Evolutionary conservation across 805 yeast species (phyloP), one percentile per base, ranked within the genome.

Genomic region (Ogataea henricii): DNA sequence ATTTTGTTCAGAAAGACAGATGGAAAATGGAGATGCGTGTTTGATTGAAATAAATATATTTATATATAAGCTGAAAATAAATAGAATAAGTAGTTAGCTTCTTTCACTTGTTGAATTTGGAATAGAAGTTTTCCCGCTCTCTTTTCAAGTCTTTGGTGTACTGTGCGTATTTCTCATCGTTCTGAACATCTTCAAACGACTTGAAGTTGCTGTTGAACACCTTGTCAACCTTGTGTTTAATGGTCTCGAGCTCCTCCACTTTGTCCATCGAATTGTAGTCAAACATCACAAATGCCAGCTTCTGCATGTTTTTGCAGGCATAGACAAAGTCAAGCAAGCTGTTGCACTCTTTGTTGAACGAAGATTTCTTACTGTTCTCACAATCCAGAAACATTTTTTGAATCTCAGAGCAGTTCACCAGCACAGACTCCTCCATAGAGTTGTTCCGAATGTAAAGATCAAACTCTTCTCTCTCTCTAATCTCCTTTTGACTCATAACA

Each of bases 391-490:
- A 65, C 27, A 38, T 35, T n/a, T 51, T 40, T 38, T 64, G 69
- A 4, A 66, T 51, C 44, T 68, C 73, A 12, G 69, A 55, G 45
- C 73, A 69, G 47, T 69, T 69, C 10, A 60, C 58, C 4, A 59
- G 46, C 1, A 66, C 62, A 2, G 66, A 60, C 47, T 65, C 68
- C 14, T 54, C 52, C 9, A 56, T 40, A 2, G 62, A 56, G 41
- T 64, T 56, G 22, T 56, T 56, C 22, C 70, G 56, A 35, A 55
- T 54, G 48, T 68, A 69, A 5, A 43, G 52, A 3, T 64, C 66
- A n/a, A 64, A 46, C 26, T 56, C 58, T 20, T 52, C 43, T 32
- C 23, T 27, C 12, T 47, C 40, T 33, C 37, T 45, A 14, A 58
- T 40, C 27, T 56, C 52, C 16, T 55, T 47, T 23, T 44, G 54